Evolutionary conservation across 176 grass and related monocot species (phyloP).

Genomic region (Secale cereale): DNA sequence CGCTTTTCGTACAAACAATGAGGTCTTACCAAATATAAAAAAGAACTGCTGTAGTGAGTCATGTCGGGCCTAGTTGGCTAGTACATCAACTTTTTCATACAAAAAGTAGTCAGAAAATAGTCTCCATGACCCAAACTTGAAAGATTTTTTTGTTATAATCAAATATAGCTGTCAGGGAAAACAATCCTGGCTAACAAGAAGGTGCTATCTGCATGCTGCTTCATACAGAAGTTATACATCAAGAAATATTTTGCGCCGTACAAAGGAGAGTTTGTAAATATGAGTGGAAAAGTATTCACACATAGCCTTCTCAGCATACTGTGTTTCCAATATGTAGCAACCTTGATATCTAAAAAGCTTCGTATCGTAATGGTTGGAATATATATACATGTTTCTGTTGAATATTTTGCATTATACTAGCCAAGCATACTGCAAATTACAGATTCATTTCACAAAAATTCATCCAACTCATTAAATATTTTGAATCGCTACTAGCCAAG

Average conservation of each 20-base stretch:
- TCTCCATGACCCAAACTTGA: neutral
- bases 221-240: neutral
- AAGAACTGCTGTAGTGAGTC: neutral
- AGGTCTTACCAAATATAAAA: neutral
- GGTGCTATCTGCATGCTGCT: constrained; percentile 1
- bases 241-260: neutral
- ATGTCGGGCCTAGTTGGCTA: neutral
- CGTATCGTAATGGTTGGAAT: neutral
- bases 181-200: neutral
- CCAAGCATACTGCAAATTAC: neutral
- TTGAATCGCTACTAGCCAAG: neutral
- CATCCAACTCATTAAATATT: neutral
- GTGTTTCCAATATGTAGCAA: neutral
- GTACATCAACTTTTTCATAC: neutral
- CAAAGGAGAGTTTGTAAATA: neutral
- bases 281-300: neutral
- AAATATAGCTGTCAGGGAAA: neutral
- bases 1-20: neutral
- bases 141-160: neutral
- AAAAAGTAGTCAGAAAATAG: neutral
- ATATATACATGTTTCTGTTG: neutral
- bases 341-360: neutral
- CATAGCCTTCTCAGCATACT: neutral
- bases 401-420: neutral
- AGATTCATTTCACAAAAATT: neutral